Conservation (phyloP, 805 yeast genomes). For the Maudiozyma pseudohumilis region DNA sequence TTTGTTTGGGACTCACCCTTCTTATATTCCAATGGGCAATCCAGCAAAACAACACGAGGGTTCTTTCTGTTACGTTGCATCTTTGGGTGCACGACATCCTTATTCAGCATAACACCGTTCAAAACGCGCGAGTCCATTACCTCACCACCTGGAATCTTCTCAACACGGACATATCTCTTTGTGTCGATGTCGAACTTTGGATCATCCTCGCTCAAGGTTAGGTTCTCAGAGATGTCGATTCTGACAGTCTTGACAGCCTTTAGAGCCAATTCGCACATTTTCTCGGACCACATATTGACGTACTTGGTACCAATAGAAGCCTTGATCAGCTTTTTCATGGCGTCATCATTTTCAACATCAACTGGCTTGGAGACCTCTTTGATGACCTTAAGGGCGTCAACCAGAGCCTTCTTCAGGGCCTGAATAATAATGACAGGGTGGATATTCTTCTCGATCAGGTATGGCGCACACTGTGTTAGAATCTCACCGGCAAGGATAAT, state of each 20-base stretch:
- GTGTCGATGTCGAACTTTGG: slow-evolving; percentile 75
- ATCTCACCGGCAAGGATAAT: slow-evolving; percentile 96
- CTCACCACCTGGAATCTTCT: slow-evolving; percentile 97
- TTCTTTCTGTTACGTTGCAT: slow-evolving; percentile 85
- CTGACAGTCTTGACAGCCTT: slow-evolving; percentile 80
- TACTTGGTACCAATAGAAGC: slow-evolving; percentile 96
- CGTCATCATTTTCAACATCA: slow-evolving; percentile 72
- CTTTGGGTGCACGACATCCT: slow-evolving; percentile 97
- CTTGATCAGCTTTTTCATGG: slow-evolving; percentile 75
- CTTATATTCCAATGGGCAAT: slow-evolving; percentile 95
- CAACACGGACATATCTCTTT: slow-evolving; percentile 87
- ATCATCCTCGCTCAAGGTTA: slow-evolving; percentile 33
- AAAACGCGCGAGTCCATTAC: slow-evolving; percentile 80
- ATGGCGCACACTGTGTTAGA: slow-evolving; percentile 88
- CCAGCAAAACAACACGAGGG: slow-evolving; percentile 82
- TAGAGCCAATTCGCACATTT: slow-evolving; percentile 83
- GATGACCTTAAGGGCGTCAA: slow-evolving; percentile 83
- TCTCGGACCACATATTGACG: slow-evolving; percentile 79
- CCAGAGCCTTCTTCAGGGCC: slow-evolving; percentile 82
- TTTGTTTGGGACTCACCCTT: slow-evolving; percentile 99
- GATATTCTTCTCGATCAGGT: slow-evolving; percentile 78
- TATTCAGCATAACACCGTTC: slow-evolving; percentile 87
- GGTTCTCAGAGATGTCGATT: slow-evolving; percentile 35
- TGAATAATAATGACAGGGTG: slow-evolving; percentile 95
- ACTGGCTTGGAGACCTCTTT: slow-evolving; percentile 76